Base-by-base conservation (phyloP, 768 basidiomycete species). In the Strobilomyces confusus region DNA sequence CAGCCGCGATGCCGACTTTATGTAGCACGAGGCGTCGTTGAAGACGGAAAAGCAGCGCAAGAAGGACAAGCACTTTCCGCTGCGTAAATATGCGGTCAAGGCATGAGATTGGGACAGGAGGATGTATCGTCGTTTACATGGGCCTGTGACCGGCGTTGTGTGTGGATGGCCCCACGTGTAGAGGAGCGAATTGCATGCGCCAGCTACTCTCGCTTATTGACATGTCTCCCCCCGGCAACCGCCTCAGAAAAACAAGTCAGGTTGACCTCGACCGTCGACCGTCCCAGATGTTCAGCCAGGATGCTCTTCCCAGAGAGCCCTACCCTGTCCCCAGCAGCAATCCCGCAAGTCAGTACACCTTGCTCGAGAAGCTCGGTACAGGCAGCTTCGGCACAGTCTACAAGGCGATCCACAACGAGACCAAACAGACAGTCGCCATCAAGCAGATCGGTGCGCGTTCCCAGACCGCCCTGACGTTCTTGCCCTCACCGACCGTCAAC, bases 311-410 rank as follows among this genome's bases (percentile, higher is more conserved):
- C 14, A 70, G 77, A 53, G 86, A 84, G 43, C 86, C 87, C 17
- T 81, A 77, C 68, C 86, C 88, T 13, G 72, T 87, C 51, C 85
- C 88, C 34, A 83, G 78, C 67, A 87, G 67, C 68, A 92, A 92
- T 64, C 92, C 93, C 19, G 84, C 90, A 12, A 89, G 84, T 60
- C 91, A 95, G 64, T 98, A 97, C 68, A 91, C 90, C 42, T 73
- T 98, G 33, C 79, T 95, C 51, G 92, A 97, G 73, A 98, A 97
- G 69, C 80, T 98, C n/a, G 95, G 95, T 15, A 95, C 92, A 22
- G 95, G 95, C 33, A 92, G 89, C 69, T 99, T 99, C 66, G 95
- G 95, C 9, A 89, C 85, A 1, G 95, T 99, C 51, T 99, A 93
- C 83, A 98, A 97, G 76, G 95, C 92, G 9, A 86, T 94, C 63